Base-by-base conservation (phyloP, 2,329 filamentous ascomycete genomes). In the Lachnellula suecica region DNA sequence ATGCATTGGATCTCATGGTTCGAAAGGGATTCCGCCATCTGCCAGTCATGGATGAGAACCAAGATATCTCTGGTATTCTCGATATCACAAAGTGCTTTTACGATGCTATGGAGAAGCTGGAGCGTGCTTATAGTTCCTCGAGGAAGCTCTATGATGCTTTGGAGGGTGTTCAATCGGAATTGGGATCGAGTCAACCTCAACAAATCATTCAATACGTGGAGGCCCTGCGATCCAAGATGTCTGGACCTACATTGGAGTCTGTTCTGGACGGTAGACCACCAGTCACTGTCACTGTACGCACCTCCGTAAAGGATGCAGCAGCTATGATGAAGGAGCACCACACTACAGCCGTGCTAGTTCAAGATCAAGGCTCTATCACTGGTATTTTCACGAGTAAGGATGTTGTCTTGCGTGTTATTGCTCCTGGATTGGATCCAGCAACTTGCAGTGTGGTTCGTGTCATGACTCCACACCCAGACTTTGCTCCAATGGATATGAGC, bases 21-120 rank as follows among this genome's bases (percentile, higher is more conserved):
- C 83, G 93, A 63, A 97, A 97, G 75, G 94, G 94, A 17, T 99
- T 99, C 79, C 85, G 94, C 63, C 94, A 99, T 76, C 73, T 99
- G 68, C 94, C 94, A 3, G 94, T 99, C 60, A 99, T 99, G 94
- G 94, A 99, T 72, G 94, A 99, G 77, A 97, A 99, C 72, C 94
- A 99, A 73, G 93, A 99, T 68, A 99, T 99, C 58, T 96, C 92
- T 7, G 94, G 94, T 77, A 92, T 99, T 61, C 78, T 99, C 49
- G 94, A 99, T 72, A 99, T 99, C 65, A 99, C 94, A 52, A 99
- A 97, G 74, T 99, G 94, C 74, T 99, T 99, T 73, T 99, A 99
- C 74, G 94, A 99, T 74, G 94, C 94, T 40, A 99, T 99, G 94
- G 94, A 99, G 78, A 99, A 99, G 78, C 77, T 99, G 55, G 94